Conservation (phyloP, 1,139 yeast species). For the Pichia inconspicua region DNA sequence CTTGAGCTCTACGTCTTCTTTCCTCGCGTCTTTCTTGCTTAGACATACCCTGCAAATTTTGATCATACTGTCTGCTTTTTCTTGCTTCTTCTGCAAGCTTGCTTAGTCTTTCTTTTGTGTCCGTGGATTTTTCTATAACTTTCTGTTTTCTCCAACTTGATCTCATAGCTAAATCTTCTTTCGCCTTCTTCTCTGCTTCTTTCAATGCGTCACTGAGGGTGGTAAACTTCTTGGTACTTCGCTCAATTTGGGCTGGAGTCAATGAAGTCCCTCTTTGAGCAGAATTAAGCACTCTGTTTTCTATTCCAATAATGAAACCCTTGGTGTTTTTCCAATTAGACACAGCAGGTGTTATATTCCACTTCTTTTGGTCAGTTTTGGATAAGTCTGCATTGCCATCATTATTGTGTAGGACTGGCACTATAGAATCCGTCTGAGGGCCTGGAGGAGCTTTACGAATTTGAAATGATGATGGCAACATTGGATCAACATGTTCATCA, state of each 20-base stretch:
- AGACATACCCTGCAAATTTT: background rate
- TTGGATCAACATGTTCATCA: constrained; percentile 68
- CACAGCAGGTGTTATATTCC: constrained; percentile 88
- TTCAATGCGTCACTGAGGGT: constrained; percentile 66
- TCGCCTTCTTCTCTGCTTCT: constrained; percentile 64
- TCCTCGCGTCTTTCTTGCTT: constrained; percentile 31
- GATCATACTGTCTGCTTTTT: background rate
- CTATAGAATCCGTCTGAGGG: constrained; percentile 58
- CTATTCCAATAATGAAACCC: constrained; percentile 79
- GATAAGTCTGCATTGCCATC: constrained; percentile 39
- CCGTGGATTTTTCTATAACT: constrained; percentile 48
- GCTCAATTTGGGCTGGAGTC: constrained; percentile 27
- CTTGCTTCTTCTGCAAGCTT: constrained; percentile 55
- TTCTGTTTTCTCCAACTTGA: constrained; percentile 48
- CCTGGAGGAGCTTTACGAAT: constrained; percentile 65
- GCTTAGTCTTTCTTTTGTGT: constrained; percentile 53
- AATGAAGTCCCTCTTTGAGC: constrained; percentile 35
- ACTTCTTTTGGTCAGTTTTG: constrained; percentile 67
- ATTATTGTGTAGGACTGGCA: constrained; percentile 29
- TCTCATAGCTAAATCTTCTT: constrained; percentile 59
- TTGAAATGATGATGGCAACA: constrained; percentile 70
- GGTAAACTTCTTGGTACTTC: constrained; percentile 54
- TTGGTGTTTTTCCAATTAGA: constrained; percentile 96
- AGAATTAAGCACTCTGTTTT: constrained; percentile 46
- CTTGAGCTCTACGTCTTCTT: constrained; percentile 39